These are phyloP conservation scores for Suillus plorans DNA, from an alignment of 768 basidiomycete genomes.

Conservation along the genomic window DNA sequence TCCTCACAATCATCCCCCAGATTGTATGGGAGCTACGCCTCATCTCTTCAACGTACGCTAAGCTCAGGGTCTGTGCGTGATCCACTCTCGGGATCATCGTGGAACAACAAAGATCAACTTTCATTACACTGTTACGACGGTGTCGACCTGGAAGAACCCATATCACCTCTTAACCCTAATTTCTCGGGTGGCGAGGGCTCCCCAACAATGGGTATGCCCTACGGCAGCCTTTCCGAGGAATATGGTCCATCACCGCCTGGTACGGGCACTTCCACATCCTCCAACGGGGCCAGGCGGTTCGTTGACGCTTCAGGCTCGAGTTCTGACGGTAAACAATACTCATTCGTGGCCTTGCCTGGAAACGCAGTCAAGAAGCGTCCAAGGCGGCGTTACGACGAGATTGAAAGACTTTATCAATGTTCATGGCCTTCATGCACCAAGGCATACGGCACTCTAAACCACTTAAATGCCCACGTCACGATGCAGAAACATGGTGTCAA, in stretches of 20 bases:
- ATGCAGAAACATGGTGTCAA: conserved; percentile 97
- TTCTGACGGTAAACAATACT: conserved; percentile 68
- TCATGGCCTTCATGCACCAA: conserved; percentile 77
- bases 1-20: conserved; percentile 32
- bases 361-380: conserved; percentile 83
- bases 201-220: conserved; percentile 37
- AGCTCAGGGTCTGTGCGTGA: conserved; percentile 47
- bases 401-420: conserved; percentile 90
- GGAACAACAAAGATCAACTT: conserved; percentile 30
- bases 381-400: conserved; percentile 89
- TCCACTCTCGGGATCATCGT: conserved; percentile 32
- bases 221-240: conserved; percentile 46
- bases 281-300: conserved; percentile 32
- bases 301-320: conserved; percentile 28
- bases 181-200: conserved; percentile 45
- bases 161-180: conserved; percentile 55
- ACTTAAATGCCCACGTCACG: conserved; percentile 96
- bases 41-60: conserved; percentile 44
- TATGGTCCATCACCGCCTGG: conserved; percentile 65
- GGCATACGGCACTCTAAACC: conserved; percentile 92
- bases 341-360: conserved; percentile 79
- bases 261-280: conserved; percentile 60
- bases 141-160: conserved; percentile 43
- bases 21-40: conserved; percentile 36
- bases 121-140: conserved; percentile 34